Conservation (phyloP, 805 yeast species). For the Barnettozyma salicaria region DNA sequence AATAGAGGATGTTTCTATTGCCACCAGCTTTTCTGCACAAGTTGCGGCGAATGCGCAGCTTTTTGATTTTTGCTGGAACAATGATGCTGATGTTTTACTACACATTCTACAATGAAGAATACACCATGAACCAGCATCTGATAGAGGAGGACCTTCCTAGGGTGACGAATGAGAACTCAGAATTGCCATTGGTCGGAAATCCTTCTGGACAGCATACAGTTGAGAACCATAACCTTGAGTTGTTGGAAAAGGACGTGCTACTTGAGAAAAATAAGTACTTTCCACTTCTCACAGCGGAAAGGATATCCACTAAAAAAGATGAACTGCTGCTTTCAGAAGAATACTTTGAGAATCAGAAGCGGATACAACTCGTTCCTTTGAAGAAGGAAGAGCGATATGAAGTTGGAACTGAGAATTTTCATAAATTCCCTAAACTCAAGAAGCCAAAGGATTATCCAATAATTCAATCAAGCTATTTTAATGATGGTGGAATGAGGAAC, state of each 20-base stretch:
- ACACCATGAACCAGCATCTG: conserved; percentile 20
- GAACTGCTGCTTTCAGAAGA: conserved; percentile 16
- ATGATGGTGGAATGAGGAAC: conserved; percentile 26
- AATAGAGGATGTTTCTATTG: not conserved
- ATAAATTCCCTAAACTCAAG: conserved; percentile 17
- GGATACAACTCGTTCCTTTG: conserved; percentile 14
- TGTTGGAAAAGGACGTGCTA: conserved; percentile 11
- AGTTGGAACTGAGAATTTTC: conserved; percentile 22
- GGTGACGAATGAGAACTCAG: conserved; percentile 13
- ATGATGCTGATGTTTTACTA: conserved; percentile 23
- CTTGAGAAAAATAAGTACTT: conserved; percentile 35
- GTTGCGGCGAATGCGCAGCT: conserved; percentile 17
- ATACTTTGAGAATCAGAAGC: conserved; percentile 20
- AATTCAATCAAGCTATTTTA: conserved; percentile 28
- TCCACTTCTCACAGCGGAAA: conserved; percentile 29
- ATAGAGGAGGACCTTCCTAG: conserved; percentile 24
- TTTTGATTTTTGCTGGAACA: conserved; percentile 13
- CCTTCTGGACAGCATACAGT: conserved; percentile 1
- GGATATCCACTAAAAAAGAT: conserved; percentile 10
- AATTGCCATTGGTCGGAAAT: not conserved
- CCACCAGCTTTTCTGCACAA: conserved; percentile 9
- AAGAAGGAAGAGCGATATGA: conserved; percentile 20
- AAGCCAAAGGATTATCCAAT: conserved; percentile 19
- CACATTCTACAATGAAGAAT: conserved; percentile 24
- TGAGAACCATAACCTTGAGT: conserved; percentile 4